phyloP scores from a whole-genome alignment of 768 basidiomycete species.

The Candolleomyces aberdarensis region DNA sequence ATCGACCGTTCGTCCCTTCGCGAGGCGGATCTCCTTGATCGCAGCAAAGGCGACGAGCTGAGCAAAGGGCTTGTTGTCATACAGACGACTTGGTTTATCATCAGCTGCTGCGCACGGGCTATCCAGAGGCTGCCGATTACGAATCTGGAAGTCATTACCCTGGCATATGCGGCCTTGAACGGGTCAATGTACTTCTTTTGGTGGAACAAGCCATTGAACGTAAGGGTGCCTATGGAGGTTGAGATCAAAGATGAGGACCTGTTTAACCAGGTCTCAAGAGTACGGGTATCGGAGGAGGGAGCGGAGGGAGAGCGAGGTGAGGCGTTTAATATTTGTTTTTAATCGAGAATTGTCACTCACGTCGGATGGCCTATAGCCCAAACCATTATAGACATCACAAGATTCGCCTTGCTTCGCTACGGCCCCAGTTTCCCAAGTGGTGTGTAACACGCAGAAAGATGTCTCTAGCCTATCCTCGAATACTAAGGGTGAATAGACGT shows the following conservation, averaged over 20 bases:
- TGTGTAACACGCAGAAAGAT: too few species aligned
- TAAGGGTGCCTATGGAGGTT: neutral
- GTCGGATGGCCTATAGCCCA: too few species aligned
- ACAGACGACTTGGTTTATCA: slow-evolving; percentile 9
- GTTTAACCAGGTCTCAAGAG: neutral
- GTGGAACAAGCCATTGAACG: slow-evolving; percentile 15
- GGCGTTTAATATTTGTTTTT: too few species aligned
- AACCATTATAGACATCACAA: too few species aligned
- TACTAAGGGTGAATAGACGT: too few species aligned
- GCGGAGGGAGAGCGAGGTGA: too few species aligned
- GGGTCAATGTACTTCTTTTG: slow-evolving; percentile 7
- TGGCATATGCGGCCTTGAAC: slow-evolving; percentile 7
- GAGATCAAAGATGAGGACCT: neutral
- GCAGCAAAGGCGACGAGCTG: slow-evolving; percentile 11
- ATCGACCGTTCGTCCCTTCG: too few species aligned
- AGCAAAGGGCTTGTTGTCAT: slow-evolving; percentile 8
- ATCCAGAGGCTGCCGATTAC: neutral
- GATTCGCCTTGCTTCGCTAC: too few species aligned
- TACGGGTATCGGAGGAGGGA: neutral
- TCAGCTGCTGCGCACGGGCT: neutral
- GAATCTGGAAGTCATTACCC: slow-evolving; percentile 8
- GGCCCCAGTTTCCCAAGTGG: too few species aligned
- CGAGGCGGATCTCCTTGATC: slow-evolving; percentile 3
- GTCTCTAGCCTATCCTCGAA: too few species aligned
- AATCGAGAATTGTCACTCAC: too few species aligned